Evolutionary conservation across 495 filamentous ascomycete species (phyloP).

Genomic region (Clavariopsis aquatica): DNA sequence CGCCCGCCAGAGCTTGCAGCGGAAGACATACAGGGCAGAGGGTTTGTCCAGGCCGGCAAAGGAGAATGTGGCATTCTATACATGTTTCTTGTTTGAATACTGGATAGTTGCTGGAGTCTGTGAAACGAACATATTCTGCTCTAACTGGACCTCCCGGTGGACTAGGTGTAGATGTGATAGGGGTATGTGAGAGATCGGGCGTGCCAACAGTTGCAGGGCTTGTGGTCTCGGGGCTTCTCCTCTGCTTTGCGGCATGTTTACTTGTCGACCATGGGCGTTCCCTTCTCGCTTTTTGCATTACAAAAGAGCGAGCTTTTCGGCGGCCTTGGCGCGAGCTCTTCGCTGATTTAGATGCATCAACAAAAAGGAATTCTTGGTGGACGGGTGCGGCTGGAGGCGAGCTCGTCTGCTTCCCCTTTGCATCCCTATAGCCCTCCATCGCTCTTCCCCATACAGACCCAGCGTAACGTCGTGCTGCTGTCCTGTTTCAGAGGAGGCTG

Average conservation of each 20-base stretch:
- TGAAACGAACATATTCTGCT: constrained; percentile 12
- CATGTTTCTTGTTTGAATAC: constrained; percentile 28
- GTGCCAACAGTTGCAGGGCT: constrained; percentile 30
- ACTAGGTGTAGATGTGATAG: constrained; percentile 34
- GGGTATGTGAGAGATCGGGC: constrained; percentile 28
- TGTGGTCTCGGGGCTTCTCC: constrained; percentile 33
- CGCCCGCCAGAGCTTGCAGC: constrained; percentile 14
- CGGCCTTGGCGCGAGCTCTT: constrained; percentile 39
- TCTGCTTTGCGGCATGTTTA: constrained; percentile 37
- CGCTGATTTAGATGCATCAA: constrained; percentile 38
- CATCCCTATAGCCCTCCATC: constrained; percentile 29
- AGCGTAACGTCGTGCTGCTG: constrained; percentile 7
- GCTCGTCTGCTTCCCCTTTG: constrained; percentile 28
- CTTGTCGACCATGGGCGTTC: constrained; percentile 42
- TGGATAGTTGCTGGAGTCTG: constrained; percentile 8
- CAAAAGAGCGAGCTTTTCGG: constrained; percentile 41
- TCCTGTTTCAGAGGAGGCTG: constrained; percentile 23
- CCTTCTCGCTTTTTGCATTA: constrained; percentile 40
- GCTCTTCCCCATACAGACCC: constrained; percentile 21
- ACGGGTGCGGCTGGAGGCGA: constrained; percentile 17
- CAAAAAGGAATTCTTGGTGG: constrained; percentile 41
- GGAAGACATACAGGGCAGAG: constrained; percentile 30
- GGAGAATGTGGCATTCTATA: constrained; percentile 31
- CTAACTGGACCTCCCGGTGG: constrained; percentile 12
- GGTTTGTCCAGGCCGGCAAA: constrained; percentile 27